These are phyloP conservation scores for Chaetoscypha palmicola DNA, from an alignment of 2,329 filamentous ascomycete genomes.

Conservation along the genomic window DNA sequence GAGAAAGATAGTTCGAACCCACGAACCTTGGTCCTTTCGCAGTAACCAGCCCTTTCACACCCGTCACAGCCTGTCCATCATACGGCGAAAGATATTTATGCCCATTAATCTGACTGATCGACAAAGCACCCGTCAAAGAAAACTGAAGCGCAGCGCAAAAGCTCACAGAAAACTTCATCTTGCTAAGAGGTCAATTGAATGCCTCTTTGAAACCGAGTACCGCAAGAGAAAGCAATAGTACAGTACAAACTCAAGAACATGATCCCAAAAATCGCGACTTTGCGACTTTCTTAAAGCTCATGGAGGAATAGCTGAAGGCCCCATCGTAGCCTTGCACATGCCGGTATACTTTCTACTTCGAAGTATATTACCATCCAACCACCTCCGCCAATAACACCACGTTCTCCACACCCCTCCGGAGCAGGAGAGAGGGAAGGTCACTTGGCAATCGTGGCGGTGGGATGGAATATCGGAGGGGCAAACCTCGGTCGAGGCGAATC, in stretches of 20 bases:
- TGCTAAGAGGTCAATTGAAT: slow-evolving; percentile 2
- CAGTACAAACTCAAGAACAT: background rate
- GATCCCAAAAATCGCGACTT: background rate
- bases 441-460: background rate
- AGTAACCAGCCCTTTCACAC: slow-evolving; percentile 58
- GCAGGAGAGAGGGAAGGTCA: background rate
- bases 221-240: background rate
- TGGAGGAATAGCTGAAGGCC: too few relatives aligned
- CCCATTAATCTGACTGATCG: slow-evolving; percentile 59
- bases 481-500: background rate
- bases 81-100: slow-evolving; percentile 56
- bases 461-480: background rate
- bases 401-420: slow-evolving; percentile 1
- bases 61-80: slow-evolving; percentile 47
- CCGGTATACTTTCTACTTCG: background rate
- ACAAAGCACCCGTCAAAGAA: slow-evolving; percentile 31
- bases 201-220: background rate
- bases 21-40: slow-evolving; percentile 46
- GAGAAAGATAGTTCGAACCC: too few relatives aligned
- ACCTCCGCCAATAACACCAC: background rate
- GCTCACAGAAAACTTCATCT: slow-evolving; percentile 4
- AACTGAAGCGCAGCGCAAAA: slow-evolving; percentile 1
- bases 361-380: background rate
- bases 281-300: slow-evolving; percentile 3
- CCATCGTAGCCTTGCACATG: slow-evolving; percentile 5